Percentiles rank a stretch among this genome's conserved stretches.
Conservation (phyloP, 1,284 basidiomycete species). For the Tylopilus sp. region DNA sequence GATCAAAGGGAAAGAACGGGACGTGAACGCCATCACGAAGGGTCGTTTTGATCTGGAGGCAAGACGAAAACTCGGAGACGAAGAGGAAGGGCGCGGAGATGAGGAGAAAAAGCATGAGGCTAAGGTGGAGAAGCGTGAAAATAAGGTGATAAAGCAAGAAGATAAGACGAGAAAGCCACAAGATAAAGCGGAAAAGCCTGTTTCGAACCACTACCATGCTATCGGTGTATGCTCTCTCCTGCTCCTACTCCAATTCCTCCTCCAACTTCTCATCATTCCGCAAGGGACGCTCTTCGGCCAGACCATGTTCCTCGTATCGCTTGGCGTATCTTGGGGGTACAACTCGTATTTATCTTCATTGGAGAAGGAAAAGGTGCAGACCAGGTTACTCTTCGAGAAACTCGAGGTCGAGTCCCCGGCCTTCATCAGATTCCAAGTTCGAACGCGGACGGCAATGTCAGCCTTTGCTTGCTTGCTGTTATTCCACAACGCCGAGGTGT, state of each 20-base stretch:
- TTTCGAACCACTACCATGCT: constrained; percentile 12
- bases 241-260: constrained; percentile 36
- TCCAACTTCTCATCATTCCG: constrained; percentile 41
- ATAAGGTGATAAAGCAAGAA: too few relatives aligned
- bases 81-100: neutral
- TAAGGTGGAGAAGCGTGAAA: too few relatives aligned
- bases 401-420: too few relatives aligned
- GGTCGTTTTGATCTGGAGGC: constrained; percentile 34
- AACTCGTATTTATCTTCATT: constrained; percentile 38
- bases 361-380: constrained; percentile 40
- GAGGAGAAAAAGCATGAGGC: too few relatives aligned
- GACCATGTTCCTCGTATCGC: constrained; percentile 40
- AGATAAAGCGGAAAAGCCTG: too few relatives aligned
- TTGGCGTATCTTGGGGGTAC: constrained; percentile 39
- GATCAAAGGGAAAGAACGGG: constrained; percentile 39
- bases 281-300: constrained; percentile 41
- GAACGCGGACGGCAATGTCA: constrained; percentile 27
- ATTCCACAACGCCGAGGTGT: constrained; percentile 18
- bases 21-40: constrained; percentile 43
- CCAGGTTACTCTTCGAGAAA: constrained; percentile 20
- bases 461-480: constrained; percentile 32
- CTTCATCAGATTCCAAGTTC: too few relatives aligned
- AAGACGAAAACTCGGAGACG: neutral
- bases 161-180: too few relatives aligned
- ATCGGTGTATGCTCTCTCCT: constrained; percentile 39